Conservation (phyloP, 106 monocot genomes). For the Dioscorea alata region DNA sequence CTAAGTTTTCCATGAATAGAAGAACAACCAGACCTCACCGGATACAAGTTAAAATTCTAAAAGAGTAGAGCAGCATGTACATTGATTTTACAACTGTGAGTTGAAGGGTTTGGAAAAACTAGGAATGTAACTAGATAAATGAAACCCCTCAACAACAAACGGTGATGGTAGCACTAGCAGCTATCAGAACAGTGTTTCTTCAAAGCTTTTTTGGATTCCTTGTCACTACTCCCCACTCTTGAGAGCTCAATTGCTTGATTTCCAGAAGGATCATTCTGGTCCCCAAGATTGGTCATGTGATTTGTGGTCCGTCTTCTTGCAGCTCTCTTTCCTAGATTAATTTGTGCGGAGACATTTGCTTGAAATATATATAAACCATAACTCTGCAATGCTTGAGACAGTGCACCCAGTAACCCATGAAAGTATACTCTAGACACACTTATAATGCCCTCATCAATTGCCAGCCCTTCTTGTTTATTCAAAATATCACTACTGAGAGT, state of each 20-base stretch:
- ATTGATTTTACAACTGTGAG: no score
- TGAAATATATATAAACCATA: slow-evolving; percentile 55
- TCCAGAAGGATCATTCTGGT: slow-evolving; percentile 22
- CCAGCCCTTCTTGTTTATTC: slow-evolving; percentile 44
- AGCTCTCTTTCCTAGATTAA: slow-evolving; percentile 48
- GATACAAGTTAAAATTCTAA: no score
- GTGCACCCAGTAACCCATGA: slow-evolving; percentile 35
- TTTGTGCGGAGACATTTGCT: slow-evolving; percentile 48
- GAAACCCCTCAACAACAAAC: no score
- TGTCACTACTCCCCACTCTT: slow-evolving; percentile 16
- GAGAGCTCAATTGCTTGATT: slow-evolving; percentile 20
- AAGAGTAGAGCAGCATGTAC: no score
- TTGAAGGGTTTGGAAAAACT: no score
- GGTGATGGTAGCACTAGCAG: not conserved
- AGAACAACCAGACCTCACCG: no score
- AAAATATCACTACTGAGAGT: slow-evolving; percentile 20
- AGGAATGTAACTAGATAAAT: no score
- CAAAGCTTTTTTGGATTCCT: slow-evolving; percentile 27
- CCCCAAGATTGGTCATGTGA: slow-evolving; percentile 20
- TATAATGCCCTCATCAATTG: slow-evolving; percentile 58
- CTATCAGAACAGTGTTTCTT: slow-evolving; percentile 34
- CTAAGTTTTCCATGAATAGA: no score
- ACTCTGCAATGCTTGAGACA: slow-evolving; percentile 44
- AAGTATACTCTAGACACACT: slow-evolving; percentile 42
- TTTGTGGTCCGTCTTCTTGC: slow-evolving; percentile 15